Percentiles rank a stretch among this genome's conserved stretches.
Evolutionary conservation across 164 flowering plant genomes (phyloP).

Genomic region (Cinnamomum chago): DNA sequence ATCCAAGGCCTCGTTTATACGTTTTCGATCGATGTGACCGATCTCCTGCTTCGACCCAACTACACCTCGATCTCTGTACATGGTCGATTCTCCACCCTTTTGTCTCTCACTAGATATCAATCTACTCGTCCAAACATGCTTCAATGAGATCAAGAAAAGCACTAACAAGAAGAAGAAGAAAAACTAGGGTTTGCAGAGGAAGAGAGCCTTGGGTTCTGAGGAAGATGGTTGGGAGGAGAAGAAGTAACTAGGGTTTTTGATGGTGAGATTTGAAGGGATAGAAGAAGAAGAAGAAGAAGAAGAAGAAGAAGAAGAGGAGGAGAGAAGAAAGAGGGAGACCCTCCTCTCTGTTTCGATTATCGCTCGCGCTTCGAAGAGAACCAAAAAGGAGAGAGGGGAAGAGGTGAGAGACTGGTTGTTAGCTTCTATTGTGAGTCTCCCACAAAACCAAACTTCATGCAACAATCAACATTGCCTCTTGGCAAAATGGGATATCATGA

Average conservation of each 20-base stretch:
- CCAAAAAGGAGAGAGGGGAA: not conserved
- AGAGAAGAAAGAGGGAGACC: not conserved
- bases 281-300: not conserved
- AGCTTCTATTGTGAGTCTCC: too few species aligned
- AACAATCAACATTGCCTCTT: too few species aligned
- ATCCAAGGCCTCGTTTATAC: conserved; percentile 64
- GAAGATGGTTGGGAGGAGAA: not conserved
- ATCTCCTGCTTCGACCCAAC: conserved; percentile 44
- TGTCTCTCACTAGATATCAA: not conserved
- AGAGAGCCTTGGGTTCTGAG: not conserved
- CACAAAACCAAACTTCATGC: too few species aligned
- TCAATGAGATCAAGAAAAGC: not conserved
- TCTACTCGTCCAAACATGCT: conserved; percentile 5
- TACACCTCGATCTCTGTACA: conserved; percentile 43
- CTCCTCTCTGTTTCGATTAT: not conserved
- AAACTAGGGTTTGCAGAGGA: not conserved
- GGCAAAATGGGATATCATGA: too few species aligned
- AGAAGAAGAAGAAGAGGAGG: not conserved
- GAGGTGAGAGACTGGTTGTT: not conserved
- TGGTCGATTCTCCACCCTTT: conserved; percentile 12
- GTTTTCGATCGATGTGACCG: conserved; percentile 51
- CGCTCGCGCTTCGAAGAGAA: not conserved
- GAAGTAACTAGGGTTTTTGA: not conserved
- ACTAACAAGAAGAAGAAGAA: not conserved
- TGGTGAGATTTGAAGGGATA: not conserved